A percentile compares a stretch with the other conserved stretches of the same genome.
These are phyloP conservation scores for Pseudopediastrum boryanum DNA, from an alignment of 139 green algal species.

Conservation along the genomic window DNA sequence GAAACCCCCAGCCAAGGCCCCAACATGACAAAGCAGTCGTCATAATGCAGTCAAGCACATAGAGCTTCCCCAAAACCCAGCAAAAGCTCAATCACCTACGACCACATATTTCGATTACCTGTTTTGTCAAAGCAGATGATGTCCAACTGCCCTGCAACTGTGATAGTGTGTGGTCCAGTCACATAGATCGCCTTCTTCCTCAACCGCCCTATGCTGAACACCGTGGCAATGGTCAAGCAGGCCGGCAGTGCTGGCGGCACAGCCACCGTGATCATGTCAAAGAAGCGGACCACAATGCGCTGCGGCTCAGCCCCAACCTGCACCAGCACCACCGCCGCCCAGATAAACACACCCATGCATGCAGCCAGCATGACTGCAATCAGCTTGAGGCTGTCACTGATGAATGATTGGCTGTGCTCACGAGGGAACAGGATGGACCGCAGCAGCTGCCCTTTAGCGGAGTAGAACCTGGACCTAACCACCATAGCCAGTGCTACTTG, in stretches of 20 bases:
- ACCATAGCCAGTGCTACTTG: conserved; percentile 61
- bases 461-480: conserved; percentile 67
- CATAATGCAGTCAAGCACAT: not conserved
- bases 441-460: conserved; percentile 75
- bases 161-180: conserved; percentile 60
- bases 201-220: conserved; percentile 66
- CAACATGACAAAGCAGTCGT: not conserved
- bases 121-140: conserved; percentile 80
- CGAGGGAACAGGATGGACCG: conserved; percentile 68
- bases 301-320: conserved; percentile 40
- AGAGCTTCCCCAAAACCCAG: not conserved
- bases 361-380: conserved; percentile 66
- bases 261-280: conserved; percentile 81
- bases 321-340: conserved; percentile 60
- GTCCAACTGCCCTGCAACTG: conserved; percentile 67
- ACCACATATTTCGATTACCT: no score
- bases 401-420: conserved; percentile 57
- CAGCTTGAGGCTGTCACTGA: conserved; percentile 65
- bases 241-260: conserved; percentile 78
- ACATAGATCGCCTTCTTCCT: conserved; percentile 62
- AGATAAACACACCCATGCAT: conserved; percentile 61
- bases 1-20: not conserved
- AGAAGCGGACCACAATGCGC: conserved; percentile 61
- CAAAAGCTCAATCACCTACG: not conserved
- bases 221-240: conserved; percentile 71